Base-by-base conservation (phyloP, 2,329 filamentous ascomycete species). In the Beauveria pseudobassiana region DNA sequence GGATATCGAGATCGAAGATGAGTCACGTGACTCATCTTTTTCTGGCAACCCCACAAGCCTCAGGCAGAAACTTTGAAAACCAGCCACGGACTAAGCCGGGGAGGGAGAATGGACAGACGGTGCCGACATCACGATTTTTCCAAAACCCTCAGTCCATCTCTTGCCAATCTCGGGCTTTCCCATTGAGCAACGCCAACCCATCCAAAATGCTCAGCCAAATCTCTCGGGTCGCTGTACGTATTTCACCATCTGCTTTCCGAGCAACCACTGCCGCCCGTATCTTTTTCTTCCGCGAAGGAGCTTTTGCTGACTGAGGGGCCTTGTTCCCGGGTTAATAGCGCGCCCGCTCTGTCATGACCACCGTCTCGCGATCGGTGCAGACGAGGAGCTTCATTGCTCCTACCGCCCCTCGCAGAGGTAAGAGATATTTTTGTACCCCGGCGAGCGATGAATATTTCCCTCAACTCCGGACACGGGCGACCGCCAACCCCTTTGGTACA, bases 371-470 rank as follows among this genome's bases (percentile, higher is more conserved):
- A 74, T 75, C 72, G 75, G 70, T 76, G 72, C 79, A 80, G 73
- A 74, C 76, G 72, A 80, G 83, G 72, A 77, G 77, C 71, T 85
- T 85, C 73, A 83, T 85, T 70, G 82, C 80, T 70, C 83, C 83
- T 65, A 85, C 83, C 59, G 78, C 84, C 68, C 82, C 82, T 66
- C 80, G 83, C 74, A 80, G 82, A 82, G 83, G 83, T 86, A 81
- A 76, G 83, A 76, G 56, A 22, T 3, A 7, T 8, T 61, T 59
- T 59, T 46, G 60, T 56, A 46, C 45, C 5, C 34, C 34, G 5
- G 5, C 28, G 18, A 24, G 54, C 42, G 38, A 54, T 59, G 20
- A 28, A 50, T 57, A 24, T 51, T 62, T 62, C 56, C 43, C 55
- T 24, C 53, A 12, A n/a, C 34, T 34, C 51, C 24, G n/a, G 4